These are phyloP conservation scores for Huntiella omanensis DNA, from an alignment of 2,329 filamentous ascomycete species.

Conservation along the genomic window DNA sequence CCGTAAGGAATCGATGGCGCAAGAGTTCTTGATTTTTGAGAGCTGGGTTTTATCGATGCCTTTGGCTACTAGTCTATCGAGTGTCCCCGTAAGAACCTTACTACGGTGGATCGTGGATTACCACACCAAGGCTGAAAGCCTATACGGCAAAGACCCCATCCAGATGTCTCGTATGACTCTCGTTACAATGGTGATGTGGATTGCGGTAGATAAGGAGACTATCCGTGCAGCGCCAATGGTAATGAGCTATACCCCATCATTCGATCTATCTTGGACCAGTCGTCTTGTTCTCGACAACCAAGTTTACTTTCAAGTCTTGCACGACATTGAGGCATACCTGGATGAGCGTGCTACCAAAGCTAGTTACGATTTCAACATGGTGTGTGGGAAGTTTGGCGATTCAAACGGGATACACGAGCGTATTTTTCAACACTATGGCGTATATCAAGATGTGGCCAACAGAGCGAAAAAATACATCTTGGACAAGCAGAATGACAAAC, in stretches of 20 bases:
- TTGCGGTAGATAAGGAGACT: neutral
- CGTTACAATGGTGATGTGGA: neutral
- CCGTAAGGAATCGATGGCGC: too few relatives aligned
- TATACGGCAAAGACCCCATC: neutral
- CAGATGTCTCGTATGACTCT: neutral
- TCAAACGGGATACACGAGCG: neutral
- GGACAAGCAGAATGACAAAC: too few relatives aligned
- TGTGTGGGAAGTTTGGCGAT: neutral
- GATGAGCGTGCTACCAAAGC: neutral
- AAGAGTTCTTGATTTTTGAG: too few relatives aligned
- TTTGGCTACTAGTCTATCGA: too few relatives aligned
- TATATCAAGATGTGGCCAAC: neutral
- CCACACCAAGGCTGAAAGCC: too few relatives aligned
- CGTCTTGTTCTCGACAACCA: slow-evolving; percentile 25
- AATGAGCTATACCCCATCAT: neutral
- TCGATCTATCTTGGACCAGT: slow-evolving; percentile 18
- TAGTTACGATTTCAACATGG: neutral
- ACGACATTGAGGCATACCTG: slow-evolving; percentile 26
- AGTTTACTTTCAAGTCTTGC: slow-evolving; percentile 27
- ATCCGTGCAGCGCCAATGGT: neutral
- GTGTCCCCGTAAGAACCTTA: too few relatives aligned
- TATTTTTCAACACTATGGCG: neutral
- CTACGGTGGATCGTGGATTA: too few relatives aligned
- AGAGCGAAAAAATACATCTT: too few relatives aligned
- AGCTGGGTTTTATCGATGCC: too few relatives aligned